These are phyloP conservation scores for Yarrowia phangngaensis DNA, from an alignment of 805 yeast species.

Conservation along the genomic window DNA sequence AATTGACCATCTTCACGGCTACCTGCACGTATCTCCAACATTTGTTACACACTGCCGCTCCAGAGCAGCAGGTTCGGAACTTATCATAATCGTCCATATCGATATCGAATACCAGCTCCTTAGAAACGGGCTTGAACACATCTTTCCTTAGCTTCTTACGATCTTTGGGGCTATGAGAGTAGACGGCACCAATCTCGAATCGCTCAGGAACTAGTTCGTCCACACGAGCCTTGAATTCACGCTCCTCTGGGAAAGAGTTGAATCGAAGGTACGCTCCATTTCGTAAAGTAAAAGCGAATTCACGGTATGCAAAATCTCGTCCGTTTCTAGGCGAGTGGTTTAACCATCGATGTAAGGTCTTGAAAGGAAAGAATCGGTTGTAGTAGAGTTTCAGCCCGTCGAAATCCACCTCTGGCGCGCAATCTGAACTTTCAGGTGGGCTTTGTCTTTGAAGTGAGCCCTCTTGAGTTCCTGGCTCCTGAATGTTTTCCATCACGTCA, in stretches of 20 bases:
- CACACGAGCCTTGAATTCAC: conserved; percentile 76
- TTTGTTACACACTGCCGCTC: conserved; percentile 75
- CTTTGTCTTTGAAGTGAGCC: too few species aligned
- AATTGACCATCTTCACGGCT: conserved; percentile 71
- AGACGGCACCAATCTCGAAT: conserved; percentile 93
- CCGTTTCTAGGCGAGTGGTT: conserved; percentile 77
- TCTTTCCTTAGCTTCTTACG: conserved; percentile 65
- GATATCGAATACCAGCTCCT: conserved; percentile 92
- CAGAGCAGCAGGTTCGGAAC: conserved; percentile 87
- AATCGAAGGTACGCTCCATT: conserved; percentile 89
- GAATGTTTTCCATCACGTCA: conserved; percentile 17
- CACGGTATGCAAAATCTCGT: conserved; percentile 79
- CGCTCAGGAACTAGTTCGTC: conserved; percentile 74
- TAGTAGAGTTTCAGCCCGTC: conserved; percentile 33
- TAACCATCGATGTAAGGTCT: conserved; percentile 79
- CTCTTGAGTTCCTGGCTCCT: conserved; percentile 2
- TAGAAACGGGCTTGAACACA: conserved; percentile 73
- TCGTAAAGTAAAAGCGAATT: conserved; percentile 85
- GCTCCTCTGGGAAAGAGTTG: conserved; percentile 62
- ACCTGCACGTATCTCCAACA: conserved; percentile 93
- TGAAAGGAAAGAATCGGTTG: conserved; percentile 60
- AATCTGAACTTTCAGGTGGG: too few species aligned
- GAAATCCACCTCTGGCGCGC: conserved; percentile 9
- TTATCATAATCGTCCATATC: conserved; percentile 97
- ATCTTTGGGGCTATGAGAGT: conserved; percentile 80